Base-by-base conservation (phyloP, 1,139 yeast species). In the Wickerhamomyces sp. region DNA sequence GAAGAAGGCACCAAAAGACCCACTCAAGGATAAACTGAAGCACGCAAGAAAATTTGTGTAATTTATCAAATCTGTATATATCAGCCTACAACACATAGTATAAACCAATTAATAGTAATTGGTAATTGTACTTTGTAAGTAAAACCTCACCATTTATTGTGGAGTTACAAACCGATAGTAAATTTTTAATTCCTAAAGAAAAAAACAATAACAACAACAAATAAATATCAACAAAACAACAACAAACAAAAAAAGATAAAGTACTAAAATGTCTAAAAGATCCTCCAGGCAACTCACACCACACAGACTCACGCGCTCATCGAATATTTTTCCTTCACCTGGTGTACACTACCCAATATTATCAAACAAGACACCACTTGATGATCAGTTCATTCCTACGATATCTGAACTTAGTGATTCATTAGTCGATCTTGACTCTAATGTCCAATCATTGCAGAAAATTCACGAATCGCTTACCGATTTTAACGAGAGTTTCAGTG, bases 401-500 rank as follows among this genome's bases (percentile, higher is more conserved):
- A 36, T 54, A 14, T 31, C 60, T 21, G 72, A 70, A 40, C 59
- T 81, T 33, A 65, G 74, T 22, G 84, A 79, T 45, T 68, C 75
- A 8, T 58, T 79, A 46, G 75, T 70, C 17, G 80, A 74, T 37
- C 60, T 80, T 31, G 79, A 77, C 40, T 59, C 64, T 13, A 75
- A 80, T 48, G 64, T 79, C 65, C 66, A 67, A 35, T 67, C 70
- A 64, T 37, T 54, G 8, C 53, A 50, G 15, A 59, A 56, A 28
- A 67, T 79, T 18, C 82, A 80, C 52, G 68, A 73, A 38, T 68
- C 74, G 4, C 58, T 81, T 8, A 58, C 61, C 10, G 65, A 68
- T 25, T 79, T 81, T 58, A 80, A 78, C 50, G 87, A 81, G 54
- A 71, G 81, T 13, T 79, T 81, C 57, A 75, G 82, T 2, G 70